Evolutionary conservation across 179 eudicot species (phyloP), one percentile per base, ranked within the genome.

Genomic region (Heliamphora pulchella): DNA sequence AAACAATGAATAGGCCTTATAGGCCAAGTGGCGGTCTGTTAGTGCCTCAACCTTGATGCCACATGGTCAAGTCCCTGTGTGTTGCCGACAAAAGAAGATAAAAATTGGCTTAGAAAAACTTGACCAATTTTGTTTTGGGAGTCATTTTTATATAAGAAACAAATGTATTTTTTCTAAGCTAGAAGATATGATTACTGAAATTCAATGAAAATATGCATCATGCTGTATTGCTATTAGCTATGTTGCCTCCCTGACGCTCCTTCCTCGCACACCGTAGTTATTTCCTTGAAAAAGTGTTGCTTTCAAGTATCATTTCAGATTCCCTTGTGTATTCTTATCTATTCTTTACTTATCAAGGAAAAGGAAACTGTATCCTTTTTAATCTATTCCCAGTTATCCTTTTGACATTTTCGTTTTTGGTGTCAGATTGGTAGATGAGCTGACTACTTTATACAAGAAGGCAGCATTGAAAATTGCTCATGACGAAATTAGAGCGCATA

Each of bases 351-450:
- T 31, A 31, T 31, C 31, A 31, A 31, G 31, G 31, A 31, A 31
- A 31, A 31, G 31, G 31, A 31, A 31, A 31, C 0, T 31, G 31
- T 31, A 31, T 31, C 31, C 31, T 31, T 31, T 31, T 31, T 31
- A 31, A 31, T 31, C 57, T 64, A 58, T 62, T 81, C 22, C 14
- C 53, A 2, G 68, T 47, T 74, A 41, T 41, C 46, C 3, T 74
- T 73, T 46, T 18, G 65, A 58, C 47, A 22, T 72, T 17, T n/a
- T 22, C 41, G 9, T 54, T 55, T 67, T 61, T 77, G 22, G 31
- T 85, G 66, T 79, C 89, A 94, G 99, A 81, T 86, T 94, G 82
- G 93, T 96, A 76, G 93, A 94, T 80, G 96, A 96, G 85, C 88
- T 96, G 39, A 82, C 89, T 59, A 77, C 79, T 80, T 79, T 92